phyloP scores from a whole-genome alignment of 225 moss, liverwort and hornwort species.

The Pleurozium schreberi region DNA sequence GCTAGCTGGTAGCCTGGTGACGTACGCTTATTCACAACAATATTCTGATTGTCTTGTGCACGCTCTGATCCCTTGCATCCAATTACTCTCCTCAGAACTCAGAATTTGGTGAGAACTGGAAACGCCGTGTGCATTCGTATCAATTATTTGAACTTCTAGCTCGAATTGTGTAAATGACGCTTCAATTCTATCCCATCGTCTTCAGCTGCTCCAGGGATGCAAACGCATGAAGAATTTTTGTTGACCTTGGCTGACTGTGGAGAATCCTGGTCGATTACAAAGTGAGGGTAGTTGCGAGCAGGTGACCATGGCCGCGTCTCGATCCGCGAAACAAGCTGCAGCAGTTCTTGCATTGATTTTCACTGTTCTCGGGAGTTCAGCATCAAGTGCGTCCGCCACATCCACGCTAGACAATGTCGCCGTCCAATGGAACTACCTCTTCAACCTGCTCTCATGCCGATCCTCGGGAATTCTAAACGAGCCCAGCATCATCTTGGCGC shows the following conservation, averaged over 20 bases:
- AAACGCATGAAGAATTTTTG: no score
- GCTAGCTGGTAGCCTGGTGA: not conserved
- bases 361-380: not conserved
- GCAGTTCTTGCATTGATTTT: not conserved
- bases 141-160: not conserved
- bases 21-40: not conserved
- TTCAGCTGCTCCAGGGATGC: not conserved
- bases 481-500: not conserved
- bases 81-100: not conserved
- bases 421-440: conserved; percentile 1
- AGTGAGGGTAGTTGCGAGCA: not conserved
- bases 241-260: not conserved
- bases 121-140: no score
- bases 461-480: not conserved
- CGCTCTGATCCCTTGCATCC: not conserved
- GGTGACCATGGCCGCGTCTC: not conserved
- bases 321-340: not conserved
- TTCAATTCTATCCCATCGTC: not conserved
- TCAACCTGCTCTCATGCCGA: not conserved
- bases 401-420: not conserved
- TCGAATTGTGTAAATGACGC: not conserved
- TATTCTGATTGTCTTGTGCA: no score
- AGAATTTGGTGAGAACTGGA: not conserved
- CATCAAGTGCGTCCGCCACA: not conserved
- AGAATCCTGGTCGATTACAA: not conserved